Conservation (phyloP, 441 rosid genomes). For the Populus hybrid region DNA sequence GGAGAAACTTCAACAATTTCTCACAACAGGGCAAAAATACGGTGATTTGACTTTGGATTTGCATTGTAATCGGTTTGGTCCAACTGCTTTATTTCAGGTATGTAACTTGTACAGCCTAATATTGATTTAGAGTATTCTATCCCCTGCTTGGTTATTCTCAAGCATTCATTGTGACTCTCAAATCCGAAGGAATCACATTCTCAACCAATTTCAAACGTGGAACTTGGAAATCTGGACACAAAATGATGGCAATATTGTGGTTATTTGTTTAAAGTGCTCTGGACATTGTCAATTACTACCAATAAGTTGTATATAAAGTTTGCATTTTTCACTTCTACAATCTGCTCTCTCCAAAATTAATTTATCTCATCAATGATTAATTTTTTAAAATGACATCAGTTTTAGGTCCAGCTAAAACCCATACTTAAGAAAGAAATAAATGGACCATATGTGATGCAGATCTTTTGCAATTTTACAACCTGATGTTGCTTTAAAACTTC, state of each 20-base stretch:
- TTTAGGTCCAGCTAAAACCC: background rate
- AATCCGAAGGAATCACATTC: background rate
- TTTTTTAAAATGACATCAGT: background rate
- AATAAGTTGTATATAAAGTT: background rate
- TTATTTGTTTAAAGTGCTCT: background rate
- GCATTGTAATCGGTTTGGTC: constrained; percentile 98
- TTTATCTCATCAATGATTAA: no score
- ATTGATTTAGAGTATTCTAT: background rate
- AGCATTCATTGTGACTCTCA: background rate
- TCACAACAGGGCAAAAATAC: constrained; percentile 71
- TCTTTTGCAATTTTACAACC: background rate
- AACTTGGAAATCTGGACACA: background rate
- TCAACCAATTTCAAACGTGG: background rate
- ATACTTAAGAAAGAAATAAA: background rate
- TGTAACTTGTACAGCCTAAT: constrained; percentile 12
- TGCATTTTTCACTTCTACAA: background rate
- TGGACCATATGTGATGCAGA: background rate
- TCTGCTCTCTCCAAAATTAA: no score
- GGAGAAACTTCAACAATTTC: constrained; percentile 81
- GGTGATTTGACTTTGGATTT: constrained; percentile 89
- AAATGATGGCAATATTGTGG: background rate
- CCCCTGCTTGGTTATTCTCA: background rate
- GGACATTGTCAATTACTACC: background rate
- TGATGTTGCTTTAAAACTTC: background rate
- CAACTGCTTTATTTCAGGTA: constrained; percentile 95